These are phyloP conservation scores for Mucor irregularis DNA, from an alignment of 371 early-diverging fungal genomes.

Conservation along the genomic window DNA sequence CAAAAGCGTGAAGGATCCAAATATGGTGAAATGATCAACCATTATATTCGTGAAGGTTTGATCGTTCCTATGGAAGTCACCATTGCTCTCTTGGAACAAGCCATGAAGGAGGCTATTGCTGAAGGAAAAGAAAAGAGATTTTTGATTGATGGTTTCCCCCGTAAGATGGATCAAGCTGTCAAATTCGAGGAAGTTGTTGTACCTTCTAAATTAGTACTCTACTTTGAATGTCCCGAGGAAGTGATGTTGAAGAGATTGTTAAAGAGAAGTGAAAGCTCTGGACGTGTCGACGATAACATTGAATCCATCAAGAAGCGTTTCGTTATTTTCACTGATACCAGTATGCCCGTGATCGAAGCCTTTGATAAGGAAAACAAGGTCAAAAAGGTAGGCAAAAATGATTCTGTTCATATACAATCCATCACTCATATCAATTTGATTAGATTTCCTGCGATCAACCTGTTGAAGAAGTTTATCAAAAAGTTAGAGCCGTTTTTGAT, in stretches of 20 bases:
- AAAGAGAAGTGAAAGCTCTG: constrained; percentile 91
- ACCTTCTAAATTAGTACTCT: constrained; percentile 71
- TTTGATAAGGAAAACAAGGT: constrained; percentile 79
- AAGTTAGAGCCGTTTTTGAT: constrained; percentile 52
- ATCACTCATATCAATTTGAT: neutral
- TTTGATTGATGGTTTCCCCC: constrained; percentile 96
- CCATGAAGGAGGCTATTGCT: constrained; percentile 72
- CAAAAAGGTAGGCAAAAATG: constrained; percentile 64
- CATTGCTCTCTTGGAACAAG: constrained; percentile 82
- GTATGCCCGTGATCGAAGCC: constrained; percentile 88
- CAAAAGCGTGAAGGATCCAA: constrained; percentile 78
- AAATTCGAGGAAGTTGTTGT: constrained; percentile 90
- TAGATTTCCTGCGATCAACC: constrained; percentile 59
- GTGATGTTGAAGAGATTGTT: constrained; percentile 85
- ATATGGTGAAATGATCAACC: constrained; percentile 85
- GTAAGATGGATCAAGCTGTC: constrained; percentile 91
- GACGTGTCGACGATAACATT: constrained; percentile 93
- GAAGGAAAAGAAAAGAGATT: constrained; percentile 60
- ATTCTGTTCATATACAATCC: neutral
- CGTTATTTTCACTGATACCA: constrained; percentile 78
- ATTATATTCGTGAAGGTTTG: constrained; percentile 86
- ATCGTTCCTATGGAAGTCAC: constrained; percentile 95
- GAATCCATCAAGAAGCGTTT: constrained; percentile 96
- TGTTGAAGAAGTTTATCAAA: constrained; percentile 57
- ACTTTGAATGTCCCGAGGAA: constrained; percentile 93